phyloP scores from a whole-genome alignment of 768 basidiomycete genomes.

The Boletus tylopilopsis region DNA sequence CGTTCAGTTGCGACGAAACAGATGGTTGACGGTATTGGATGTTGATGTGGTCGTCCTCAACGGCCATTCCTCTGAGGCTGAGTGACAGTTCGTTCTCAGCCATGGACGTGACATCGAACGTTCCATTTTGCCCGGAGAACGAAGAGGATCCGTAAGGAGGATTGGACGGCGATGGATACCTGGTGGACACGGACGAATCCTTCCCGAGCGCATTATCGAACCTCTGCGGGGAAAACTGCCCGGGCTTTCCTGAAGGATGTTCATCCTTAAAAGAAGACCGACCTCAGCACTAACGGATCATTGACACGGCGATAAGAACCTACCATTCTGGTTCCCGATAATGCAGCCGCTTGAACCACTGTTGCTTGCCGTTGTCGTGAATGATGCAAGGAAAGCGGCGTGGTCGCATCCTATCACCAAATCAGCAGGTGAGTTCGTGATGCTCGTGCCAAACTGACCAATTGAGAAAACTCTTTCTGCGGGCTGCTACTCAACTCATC shows the following conservation, averaged over 20 bases:
- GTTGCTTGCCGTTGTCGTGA: conserved; percentile 45
- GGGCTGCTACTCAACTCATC: conserved; percentile 51
- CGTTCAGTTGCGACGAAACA: conserved; percentile 25
- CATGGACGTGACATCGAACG: conserved; percentile 38
- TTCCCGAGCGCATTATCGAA: conserved; percentile 46
- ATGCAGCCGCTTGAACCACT: conserved; percentile 34
- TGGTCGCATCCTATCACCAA: conserved; percentile 37
- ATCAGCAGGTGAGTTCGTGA: conserved; percentile 9
- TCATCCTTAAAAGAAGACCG: conserved; percentile 39
- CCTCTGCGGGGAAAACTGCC: conserved; percentile 52
- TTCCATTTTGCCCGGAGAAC: conserved; percentile 29
- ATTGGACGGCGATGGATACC: conserved; percentile 49
- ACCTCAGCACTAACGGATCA: conserved; percentile 16
- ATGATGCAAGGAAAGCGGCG: conserved; percentile 42
- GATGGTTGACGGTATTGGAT: conserved; percentile 39
- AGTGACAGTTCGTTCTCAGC: conserved; percentile 54
- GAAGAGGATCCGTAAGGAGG: conserved; percentile 30
- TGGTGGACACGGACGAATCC: conserved; percentile 35
- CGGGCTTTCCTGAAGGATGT: conserved; percentile 43
- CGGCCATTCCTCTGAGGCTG: conserved; percentile 58
- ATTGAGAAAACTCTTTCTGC: conserved; percentile 44
- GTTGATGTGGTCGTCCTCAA: conserved; percentile 48
- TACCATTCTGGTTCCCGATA: conserved; percentile 42
- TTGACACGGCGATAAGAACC: conserved; percentile 9
- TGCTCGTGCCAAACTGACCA: conserved; percentile 37